Evolutionary conservation across 129 eudicot species (phyloP).

Genomic region (Arctium minus): DNA sequence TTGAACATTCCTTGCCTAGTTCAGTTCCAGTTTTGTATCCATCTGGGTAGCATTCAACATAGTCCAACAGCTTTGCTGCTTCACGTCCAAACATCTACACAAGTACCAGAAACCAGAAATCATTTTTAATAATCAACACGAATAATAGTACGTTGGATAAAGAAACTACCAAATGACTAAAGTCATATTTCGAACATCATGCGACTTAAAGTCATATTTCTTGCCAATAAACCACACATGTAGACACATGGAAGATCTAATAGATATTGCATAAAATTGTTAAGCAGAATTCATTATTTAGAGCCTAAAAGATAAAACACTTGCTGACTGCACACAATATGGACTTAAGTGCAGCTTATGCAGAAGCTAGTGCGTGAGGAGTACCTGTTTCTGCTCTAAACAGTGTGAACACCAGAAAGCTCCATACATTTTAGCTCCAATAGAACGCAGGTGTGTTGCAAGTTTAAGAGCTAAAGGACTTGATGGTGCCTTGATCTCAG

Average conservation of each 20-base stretch:
- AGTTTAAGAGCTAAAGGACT: slow-evolving; percentile 79
- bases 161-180: not conserved
- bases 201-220: not conserved
- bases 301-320: not conserved
- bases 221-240: not conserved
- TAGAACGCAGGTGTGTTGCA: slow-evolving; percentile 72
- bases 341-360: slow-evolving; percentile 8
- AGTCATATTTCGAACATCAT: not conserved
- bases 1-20: slow-evolving; percentile 59
- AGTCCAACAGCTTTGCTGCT: slow-evolving; percentile 75
- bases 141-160: not conserved
- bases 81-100: slow-evolving; percentile 89
- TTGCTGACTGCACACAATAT: not conserved
- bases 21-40: slow-evolving; percentile 60
- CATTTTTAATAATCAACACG: not conserved
- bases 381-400: slow-evolving; percentile 91
- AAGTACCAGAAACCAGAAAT: slow-evolving; percentile 1
- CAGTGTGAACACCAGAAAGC: slow-evolving; percentile 99
- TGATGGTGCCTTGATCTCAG: slow-evolving; percentile 64
- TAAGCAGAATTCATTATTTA: not conserved
- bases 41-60: slow-evolving; percentile 91
- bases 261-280: not conserved
- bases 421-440: slow-evolving; percentile 98
- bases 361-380: not conserved
- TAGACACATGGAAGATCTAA: not conserved